Evolutionary conservation across 495 filamentous ascomycete species (phyloP).

Genomic region (Apodospora peruviana): DNA sequence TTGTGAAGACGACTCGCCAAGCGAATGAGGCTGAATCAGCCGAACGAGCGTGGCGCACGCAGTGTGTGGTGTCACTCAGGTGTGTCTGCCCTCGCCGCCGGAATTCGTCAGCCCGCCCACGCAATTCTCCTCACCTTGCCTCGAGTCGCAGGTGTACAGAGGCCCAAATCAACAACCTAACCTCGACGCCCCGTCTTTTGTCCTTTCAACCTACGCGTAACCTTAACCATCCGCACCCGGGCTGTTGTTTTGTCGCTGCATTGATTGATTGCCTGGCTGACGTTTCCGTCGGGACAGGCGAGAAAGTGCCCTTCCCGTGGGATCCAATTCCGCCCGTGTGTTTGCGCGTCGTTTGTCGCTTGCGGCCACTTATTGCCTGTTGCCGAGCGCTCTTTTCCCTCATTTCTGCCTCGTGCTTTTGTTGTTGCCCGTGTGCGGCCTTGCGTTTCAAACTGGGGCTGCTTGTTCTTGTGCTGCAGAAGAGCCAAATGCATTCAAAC

Average conservation of each 20-base stretch:
- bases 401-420: not conserved
- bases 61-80: not conserved
- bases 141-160: not conserved
- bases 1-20: not conserved
- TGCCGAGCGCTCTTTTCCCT: not conserved
- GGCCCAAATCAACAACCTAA: not conserved
- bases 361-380: not conserved
- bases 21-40: conserved; percentile 4
- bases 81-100: conserved; percentile 8
- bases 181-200: not conserved
- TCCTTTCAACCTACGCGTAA: not conserved
- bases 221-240: not conserved
- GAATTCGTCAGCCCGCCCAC: conserved; percentile 15
- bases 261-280: not conserved
- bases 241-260: not conserved
- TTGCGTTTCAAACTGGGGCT: not conserved
- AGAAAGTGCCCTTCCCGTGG: not conserved
- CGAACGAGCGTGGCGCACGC: not conserved
- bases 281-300: not conserved
- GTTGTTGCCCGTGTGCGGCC: not conserved
- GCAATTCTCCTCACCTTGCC: not conserved
- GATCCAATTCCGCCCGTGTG: not conserved
- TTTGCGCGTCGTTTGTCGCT: not conserved
- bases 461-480: conserved; percentile 3
- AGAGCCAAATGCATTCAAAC: conserved; percentile 15